phyloP scores from a whole-genome alignment of 106 monocot genomes.

The Chionographis japonica region DNA sequence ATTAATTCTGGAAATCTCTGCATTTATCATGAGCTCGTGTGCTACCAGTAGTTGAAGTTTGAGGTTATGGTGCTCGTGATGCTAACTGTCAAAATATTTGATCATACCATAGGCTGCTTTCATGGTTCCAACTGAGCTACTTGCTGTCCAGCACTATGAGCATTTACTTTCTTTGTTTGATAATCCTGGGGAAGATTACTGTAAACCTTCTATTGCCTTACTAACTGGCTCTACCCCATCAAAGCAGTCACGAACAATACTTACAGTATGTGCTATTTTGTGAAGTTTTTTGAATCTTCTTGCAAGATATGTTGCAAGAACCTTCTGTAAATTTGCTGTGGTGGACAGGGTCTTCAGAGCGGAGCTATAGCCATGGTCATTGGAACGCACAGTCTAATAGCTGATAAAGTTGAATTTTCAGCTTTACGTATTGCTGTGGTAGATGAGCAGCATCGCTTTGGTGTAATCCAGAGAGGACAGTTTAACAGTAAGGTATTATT shows the following conservation, averaged over 20 bases:
- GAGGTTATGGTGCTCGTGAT: too few species aligned
- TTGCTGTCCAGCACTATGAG: constrained; percentile 89
- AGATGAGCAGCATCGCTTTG: constrained; percentile 98
- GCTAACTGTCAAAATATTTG: background rate
- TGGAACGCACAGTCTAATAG: constrained; percentile 91
- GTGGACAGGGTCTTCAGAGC: constrained; percentile 57
- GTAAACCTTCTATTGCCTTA: constrained; percentile 69
- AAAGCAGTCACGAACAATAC: constrained; percentile 61
- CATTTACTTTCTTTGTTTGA: constrained; percentile 63
- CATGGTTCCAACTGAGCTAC: constrained; percentile 95
- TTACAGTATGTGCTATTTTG: constrained; percentile 29
- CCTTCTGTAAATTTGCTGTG: constrained; percentile 13
- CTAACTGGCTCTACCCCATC: constrained; percentile 84
- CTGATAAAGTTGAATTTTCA: constrained; percentile 87
- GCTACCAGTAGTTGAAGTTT: too few species aligned
- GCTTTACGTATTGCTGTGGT: constrained; percentile 84
- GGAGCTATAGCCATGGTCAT: constrained; percentile 87
- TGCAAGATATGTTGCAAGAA: background rate
- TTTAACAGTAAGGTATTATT: constrained; percentile 87
- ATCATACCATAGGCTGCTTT: constrained; percentile 72
- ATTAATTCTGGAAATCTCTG: too few species aligned
- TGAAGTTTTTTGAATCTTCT: background rate
- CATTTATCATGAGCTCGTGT: background rate
- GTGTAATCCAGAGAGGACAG: constrained; percentile 91
- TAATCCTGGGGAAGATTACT: constrained; percentile 29